phyloP scores from a whole-genome alignment of 805 yeast genomes.

The Sungouiozyma ichnusensis region DNA sequence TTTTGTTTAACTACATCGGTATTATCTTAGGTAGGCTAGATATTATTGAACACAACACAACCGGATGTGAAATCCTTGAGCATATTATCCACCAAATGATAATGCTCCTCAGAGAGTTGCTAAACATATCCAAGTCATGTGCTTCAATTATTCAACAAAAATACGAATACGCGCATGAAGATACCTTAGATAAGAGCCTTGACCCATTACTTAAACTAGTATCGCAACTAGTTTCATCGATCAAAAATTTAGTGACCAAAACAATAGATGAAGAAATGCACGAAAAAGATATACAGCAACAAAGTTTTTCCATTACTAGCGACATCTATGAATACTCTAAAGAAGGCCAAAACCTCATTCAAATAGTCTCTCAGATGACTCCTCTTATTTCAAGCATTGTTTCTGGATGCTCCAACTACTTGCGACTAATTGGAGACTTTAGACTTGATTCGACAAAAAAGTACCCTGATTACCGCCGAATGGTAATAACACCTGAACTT shows the following conservation, averaged over 20 bases:
- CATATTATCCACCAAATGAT: constrained; percentile 59
- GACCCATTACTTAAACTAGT: constrained; percentile 51
- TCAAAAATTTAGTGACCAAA: constrained; percentile 49
- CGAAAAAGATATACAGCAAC: constrained; percentile 17
- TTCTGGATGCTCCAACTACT: constrained; percentile 38
- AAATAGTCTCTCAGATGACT: constrained; percentile 51
- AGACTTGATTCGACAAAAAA: constrained; percentile 46
- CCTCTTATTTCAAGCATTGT: constrained; percentile 41
- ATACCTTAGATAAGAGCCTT: constrained; percentile 33
- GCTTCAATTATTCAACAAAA: constrained; percentile 27
- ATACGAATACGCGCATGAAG: constrained; percentile 21
- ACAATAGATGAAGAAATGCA: constrained; percentile 15
- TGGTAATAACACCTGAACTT: constrained; percentile 47
- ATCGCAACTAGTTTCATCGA: constrained; percentile 54
- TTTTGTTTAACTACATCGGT: constrained; percentile 51
- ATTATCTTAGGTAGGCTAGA: constrained; percentile 68
- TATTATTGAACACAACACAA: constrained; percentile 60
- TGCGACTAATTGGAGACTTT: constrained; percentile 57
- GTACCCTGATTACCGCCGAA: constrained; percentile 53
- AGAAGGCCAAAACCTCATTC: constrained; percentile 58
- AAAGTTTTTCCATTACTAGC: not conserved
- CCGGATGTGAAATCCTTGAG: constrained; percentile 60
- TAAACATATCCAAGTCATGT: constrained; percentile 46
- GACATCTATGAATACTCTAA: constrained; percentile 44
- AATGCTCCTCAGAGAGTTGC: constrained; percentile 49